Evolutionary conservation across 1,284 basidiomycete species (phyloP), one percentile per base, ranked within the genome.

Genomic region (Sporisorium scitamineum): DNA sequence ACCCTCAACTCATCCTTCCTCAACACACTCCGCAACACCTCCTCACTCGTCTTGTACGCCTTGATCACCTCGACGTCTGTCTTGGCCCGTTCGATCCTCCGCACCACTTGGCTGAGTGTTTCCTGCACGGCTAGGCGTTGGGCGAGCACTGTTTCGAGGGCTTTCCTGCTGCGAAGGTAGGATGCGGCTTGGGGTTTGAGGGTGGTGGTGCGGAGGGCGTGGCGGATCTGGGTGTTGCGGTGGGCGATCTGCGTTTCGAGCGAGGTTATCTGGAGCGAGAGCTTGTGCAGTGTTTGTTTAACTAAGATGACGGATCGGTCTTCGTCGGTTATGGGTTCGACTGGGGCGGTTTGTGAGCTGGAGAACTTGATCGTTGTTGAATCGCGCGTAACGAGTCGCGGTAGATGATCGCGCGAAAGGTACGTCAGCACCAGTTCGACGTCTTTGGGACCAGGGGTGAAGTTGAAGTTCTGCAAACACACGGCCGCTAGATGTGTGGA

Each of bases 11-110:
- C 90, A 0, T 94, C 93, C 78, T 95, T 90, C 1, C 90, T 87
- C 2, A 97, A 90, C 44, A 97, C 90, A 0, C 89, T 86, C 13
- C 89, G 89, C 10, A 98, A 88, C 0, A 94, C 94, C 2, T 89
- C 85, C 0, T 93, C 91, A 2, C 94, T 94, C 1, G 90, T 90
- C 83, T 93, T 90, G 83, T 96, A 97, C 0, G 91, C 90, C 73
- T 90, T 90, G 90, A 97, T 91, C 59, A 97, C 92, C 92, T 95
- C 92, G 8, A 95, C 89, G 85, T 98, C 93, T 5, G 91, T 91
- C 48, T 92, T 92, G 22, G 95, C 93, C 18, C 91, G 90, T 86
- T 98, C 94, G 3, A 98, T 92, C 54, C 90, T 90, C 56, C 93
- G 87, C 20, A 97, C 86, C 0, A 95, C 93, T 2, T 89, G 87